Evolutionary conservation across 2,329 filamentous ascomycete genomes (phyloP).

Genomic region (Ophiostoma perfectum): DNA sequence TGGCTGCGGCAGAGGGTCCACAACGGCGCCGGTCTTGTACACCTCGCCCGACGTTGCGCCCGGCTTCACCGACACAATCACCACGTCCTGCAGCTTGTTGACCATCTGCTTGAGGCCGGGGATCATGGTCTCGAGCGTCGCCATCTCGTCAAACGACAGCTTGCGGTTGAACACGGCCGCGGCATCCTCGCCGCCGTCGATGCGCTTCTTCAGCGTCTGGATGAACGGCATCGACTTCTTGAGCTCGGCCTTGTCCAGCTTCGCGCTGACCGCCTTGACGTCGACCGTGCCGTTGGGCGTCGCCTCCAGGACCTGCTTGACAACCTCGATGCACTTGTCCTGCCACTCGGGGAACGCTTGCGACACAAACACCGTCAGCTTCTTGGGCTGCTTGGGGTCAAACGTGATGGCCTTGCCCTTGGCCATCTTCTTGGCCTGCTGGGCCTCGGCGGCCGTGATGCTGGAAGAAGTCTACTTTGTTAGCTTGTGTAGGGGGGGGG

Average conservation of each 20-base stretch:
- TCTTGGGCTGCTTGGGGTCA: conserved; percentile 88
- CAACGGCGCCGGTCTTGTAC: conserved; percentile 44
- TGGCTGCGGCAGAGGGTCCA: conserved; percentile 51
- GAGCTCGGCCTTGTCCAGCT: conserved; percentile 79
- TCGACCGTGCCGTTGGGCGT: conserved; percentile 40
- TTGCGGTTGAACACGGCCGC: conserved; percentile 73
- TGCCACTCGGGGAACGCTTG: conserved; percentile 85
- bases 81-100: conserved; percentile 45
- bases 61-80: conserved; percentile 66
- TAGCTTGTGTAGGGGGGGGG: not conserved
- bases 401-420: conserved; percentile 85
- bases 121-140: conserved; percentile 68
- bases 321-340: conserved; percentile 76
- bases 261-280: conserved; percentile 73
- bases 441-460: conserved; percentile 29
- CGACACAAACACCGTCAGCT: conserved; percentile 78
- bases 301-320: conserved; percentile 48
- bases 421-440: conserved; percentile 44
- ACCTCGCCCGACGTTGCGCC: conserved; percentile 60
- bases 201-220: conserved; percentile 75
- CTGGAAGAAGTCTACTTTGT: conserved; percentile 23
- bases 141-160: conserved; percentile 80
- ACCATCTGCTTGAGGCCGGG: conserved; percentile 53
- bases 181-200: conserved; percentile 63
- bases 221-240: conserved; percentile 99